Evolutionary conservation across 108 stramenopile species (phyloP).

Genomic region (Pseudonitzschia pungens): DNA sequence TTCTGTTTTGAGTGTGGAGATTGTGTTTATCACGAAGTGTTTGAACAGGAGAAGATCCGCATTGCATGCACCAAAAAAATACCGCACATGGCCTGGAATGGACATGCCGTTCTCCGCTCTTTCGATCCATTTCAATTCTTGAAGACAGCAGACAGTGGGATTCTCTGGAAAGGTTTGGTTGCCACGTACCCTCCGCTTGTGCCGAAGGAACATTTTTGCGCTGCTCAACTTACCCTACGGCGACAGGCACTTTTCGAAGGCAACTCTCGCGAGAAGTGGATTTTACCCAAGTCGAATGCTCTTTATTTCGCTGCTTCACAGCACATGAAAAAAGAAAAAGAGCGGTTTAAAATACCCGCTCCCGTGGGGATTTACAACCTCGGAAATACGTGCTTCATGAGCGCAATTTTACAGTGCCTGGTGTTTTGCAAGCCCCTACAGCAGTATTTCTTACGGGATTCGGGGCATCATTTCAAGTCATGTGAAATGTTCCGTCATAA

Average conservation of each 20-base stretch:
- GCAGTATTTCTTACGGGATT: conserved; percentile 57
- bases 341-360: conserved; percentile 37
- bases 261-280: conserved; percentile 18
- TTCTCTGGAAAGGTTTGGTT: conserved; percentile 71
- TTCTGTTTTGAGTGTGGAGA: conserved; percentile 79
- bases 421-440: conserved; percentile 68
- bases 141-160: conserved; percentile 60
- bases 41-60: conserved; percentile 71
- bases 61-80: conserved; percentile 49
- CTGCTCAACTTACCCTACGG: conserved; percentile 42
- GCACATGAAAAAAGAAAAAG: conserved; percentile 16
- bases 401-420: conserved; percentile 79
- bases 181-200: conserved; percentile 70
- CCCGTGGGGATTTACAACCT: conserved; percentile 88
- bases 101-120: conserved; percentile 55
- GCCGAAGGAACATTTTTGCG: conserved; percentile 53
- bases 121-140: conserved; percentile 71
- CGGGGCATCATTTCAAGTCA: conserved; percentile 28
- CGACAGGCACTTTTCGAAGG: conserved; percentile 42
- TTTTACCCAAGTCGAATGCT: conserved; percentile 20
- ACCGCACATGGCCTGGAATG: conserved; percentile 62
- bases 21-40: conserved; percentile 66
- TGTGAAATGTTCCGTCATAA: conserved; percentile 26
- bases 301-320: conserved; percentile 24
- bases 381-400: conserved; percentile 90